Percentiles rank a stretch among this genome's conserved stretches.
Conservation (phyloP, 352 stramenopile species). For the Phytophthora pseudosyringae region DNA sequence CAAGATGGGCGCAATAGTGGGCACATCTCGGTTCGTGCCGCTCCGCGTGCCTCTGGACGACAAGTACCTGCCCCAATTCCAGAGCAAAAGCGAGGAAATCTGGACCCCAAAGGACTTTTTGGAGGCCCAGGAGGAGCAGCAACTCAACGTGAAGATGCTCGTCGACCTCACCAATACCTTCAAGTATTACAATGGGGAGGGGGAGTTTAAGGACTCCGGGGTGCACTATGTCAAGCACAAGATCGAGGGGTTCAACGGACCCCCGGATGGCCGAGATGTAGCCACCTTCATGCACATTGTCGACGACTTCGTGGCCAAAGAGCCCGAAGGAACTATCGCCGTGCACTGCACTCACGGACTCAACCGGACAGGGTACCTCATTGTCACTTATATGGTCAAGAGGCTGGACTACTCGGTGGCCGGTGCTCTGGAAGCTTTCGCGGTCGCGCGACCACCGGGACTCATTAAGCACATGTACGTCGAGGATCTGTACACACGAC, state of each 20-base stretch:
- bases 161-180: conserved; percentile 87
- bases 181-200: conserved; percentile 81
- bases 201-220: conserved; percentile 49
- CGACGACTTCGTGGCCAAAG: conserved; percentile 55
- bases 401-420: conserved; percentile 52
- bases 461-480: conserved; percentile 89
- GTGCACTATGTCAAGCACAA: conserved; percentile 81
- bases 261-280: conserved; percentile 57
- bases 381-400: conserved; percentile 78
- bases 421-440: conserved; percentile 72
- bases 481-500: conserved; percentile 65
- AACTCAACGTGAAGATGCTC: conserved; percentile 65
- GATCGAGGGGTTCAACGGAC: conserved; percentile 75
- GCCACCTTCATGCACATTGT: conserved; percentile 69
- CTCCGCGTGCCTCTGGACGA: conserved; percentile 77
- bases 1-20: conserved; percentile 72
- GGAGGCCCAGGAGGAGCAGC: conserved; percentile 40
- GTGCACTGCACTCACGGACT: conserved; percentile 86
- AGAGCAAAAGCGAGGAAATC: conserved; percentile 38
- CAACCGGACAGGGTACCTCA: conserved; percentile 80
- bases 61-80: conserved; percentile 62
- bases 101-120: conserved; percentile 73
- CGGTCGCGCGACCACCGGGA: conserved; percentile 61
- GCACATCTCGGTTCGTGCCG: conserved; percentile 60
- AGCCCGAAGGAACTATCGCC: conserved; percentile 55